Base-by-base conservation (phyloP, 352 stramenopile genomes). In the Phytophthora syringae region DNA sequence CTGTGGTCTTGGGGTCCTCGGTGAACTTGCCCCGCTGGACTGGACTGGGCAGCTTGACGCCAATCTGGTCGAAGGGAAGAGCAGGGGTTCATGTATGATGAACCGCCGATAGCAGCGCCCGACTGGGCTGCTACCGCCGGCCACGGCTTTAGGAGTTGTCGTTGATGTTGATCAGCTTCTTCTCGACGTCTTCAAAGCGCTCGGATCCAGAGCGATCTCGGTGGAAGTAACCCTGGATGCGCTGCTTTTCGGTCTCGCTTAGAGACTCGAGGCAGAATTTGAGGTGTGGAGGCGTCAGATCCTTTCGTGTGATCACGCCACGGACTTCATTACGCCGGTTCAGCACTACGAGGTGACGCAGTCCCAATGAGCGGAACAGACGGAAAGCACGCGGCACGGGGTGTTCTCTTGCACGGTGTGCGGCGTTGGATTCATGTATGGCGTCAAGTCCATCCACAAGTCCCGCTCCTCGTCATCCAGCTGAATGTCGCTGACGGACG, bases 361-460 rank as follows among this genome's bases (percentile, higher is more conserved):
- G 79, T 34, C 98, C 98, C 27, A 99, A 76, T 7, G 97, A 99
- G 16, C 97, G 93, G 76, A 99, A 99, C 20, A 99, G 70, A 28
- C 95, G 89, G 80, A 99, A 99, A 0, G 97, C 93, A 30, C 97
- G 86, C 36, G 97, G 89, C 55, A 99, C 94, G 95, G 98, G 0
- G 93, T 95, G 62, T 90, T 83, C 53, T 98, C 93, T 52, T 99
- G 97, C 1, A 99, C 93, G 2, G 87, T 98, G 68, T 98, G 97
- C 5, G 97, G 95, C 20, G 95, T 98, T 21, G 94, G 91, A 74
- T 99, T 99, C 67, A 98, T 97, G 80, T 99, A 99, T 1, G 97
- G 97, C n/a, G 96, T 92, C 21, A 99, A 73, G 70, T 99, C 95
- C 71, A 99, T 91, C 87, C 87, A 95, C 58, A 95, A 55, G 25